A percentile compares a stretch with the other conserved stretches of the same genome.
Conservation (phyloP, 2,329 filamentous ascomycete genomes). For the Gaeumannomyces tritici region DNA sequence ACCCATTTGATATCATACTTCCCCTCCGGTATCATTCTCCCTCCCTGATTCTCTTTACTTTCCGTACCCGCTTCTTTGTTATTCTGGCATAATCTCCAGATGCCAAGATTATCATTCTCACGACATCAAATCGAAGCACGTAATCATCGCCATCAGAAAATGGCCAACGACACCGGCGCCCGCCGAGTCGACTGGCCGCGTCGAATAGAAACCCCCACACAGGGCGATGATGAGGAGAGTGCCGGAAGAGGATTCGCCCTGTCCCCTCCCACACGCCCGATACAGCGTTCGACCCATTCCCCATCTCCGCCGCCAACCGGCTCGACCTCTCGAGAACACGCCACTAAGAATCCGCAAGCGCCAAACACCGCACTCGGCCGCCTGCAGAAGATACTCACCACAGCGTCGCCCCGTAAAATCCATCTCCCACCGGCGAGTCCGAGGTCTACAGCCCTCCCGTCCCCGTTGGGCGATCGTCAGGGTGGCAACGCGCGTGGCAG, state of each 20-base stretch:
- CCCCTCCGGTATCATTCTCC: neutral
- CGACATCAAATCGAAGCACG: neutral
- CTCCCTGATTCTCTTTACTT: too few relatives aligned
- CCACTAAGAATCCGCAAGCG: neutral
- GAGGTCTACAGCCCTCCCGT: neutral
- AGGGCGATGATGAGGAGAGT: neutral
- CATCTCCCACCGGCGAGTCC: neutral
- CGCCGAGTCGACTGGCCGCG: neutral
- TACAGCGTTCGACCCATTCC: neutral
- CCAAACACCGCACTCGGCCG: neutral
- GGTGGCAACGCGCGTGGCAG: neutral
- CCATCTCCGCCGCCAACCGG: too few relatives aligned
- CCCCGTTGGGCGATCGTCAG: neutral
- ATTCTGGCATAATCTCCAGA: neutral
- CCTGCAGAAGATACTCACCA: neutral
- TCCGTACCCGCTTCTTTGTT: too few relatives aligned
- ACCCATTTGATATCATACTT: neutral
- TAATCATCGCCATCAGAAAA: neutral
- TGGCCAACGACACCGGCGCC: neutral
- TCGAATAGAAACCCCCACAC: neutral
- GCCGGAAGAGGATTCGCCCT: neutral
- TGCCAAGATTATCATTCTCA: neutral
- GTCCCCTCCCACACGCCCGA: too few relatives aligned
- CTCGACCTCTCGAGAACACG: neutral
- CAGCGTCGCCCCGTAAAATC: neutral